These are phyloP conservation scores for Hypoxylon trugodes DNA, from an alignment of 495 filamentous ascomycete genomes.

Conservation along the genomic window DNA sequence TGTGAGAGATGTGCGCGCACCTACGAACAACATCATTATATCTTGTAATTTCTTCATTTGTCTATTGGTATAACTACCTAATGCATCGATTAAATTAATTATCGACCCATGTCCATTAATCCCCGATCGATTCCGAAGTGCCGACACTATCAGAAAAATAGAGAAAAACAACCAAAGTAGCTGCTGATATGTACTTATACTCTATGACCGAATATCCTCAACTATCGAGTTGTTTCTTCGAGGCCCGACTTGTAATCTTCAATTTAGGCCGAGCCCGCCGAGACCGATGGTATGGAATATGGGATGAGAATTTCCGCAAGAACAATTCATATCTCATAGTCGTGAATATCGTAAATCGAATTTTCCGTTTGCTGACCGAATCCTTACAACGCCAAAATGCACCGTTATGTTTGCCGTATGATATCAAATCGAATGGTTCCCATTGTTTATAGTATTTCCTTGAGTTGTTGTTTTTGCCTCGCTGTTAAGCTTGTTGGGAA, in stretches of 20 bases:
- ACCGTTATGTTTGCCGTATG: not conserved
- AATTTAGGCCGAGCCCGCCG: not conserved
- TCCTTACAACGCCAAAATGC: conserved; percentile 37
- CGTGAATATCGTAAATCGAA: conserved; percentile 30
- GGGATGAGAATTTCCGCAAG: not conserved
- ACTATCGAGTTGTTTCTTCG: not conserved
- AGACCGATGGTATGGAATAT: not conserved
- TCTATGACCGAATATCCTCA: not conserved
- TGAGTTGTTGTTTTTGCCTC: conserved; percentile 79
- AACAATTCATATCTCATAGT: conserved; percentile 25
- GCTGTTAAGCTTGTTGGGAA: conserved; percentile 81
- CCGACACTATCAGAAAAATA: not conserved
- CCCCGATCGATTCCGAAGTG: not conserved
- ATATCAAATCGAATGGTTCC: conserved; percentile 8
- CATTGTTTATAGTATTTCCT: conserved; percentile 69
- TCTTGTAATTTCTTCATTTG: no score
- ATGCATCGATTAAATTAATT: no score
- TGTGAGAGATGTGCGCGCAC: no score
- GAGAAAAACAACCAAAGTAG: not conserved
- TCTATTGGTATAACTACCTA: no score
- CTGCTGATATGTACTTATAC: conserved; percentile 24
- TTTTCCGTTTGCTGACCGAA: conserved; percentile 18
- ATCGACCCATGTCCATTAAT: not conserved
- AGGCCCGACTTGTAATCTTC: conserved; percentile 4
- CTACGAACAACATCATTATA: no score